Evolutionary conservation across 73 alveolate genomes (phyloP).

Genomic region (Paramecium caudatum): DNA sequence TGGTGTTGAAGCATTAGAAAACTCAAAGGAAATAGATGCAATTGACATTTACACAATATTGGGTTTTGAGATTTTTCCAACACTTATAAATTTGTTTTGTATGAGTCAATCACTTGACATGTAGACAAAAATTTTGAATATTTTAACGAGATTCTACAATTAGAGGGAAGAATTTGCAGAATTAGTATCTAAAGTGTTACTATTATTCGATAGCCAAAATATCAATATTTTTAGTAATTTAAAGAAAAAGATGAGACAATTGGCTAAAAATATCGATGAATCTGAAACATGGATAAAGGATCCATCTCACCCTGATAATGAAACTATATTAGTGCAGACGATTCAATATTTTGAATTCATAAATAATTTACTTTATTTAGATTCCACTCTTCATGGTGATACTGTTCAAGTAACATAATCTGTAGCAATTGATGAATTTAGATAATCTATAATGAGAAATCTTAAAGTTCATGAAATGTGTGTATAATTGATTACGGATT

Average conservation of each 20-base stretch:
- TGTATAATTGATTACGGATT: slow-evolving; percentile 63
- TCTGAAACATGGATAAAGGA: slow-evolving; percentile 78
- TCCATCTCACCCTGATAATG: slow-evolving; percentile 53
- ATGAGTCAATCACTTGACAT: slow-evolving; percentile 67
- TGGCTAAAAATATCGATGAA: slow-evolving; percentile 74
- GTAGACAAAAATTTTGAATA: slow-evolving; percentile 55
- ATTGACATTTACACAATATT: slow-evolving; percentile 69
- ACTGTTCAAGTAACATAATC: background rate
- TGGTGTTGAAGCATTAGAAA: slow-evolving; percentile 8
- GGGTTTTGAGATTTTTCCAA: slow-evolving; percentile 72
- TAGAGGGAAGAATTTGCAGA: slow-evolving; percentile 74
- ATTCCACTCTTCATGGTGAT: slow-evolving; percentile 44
- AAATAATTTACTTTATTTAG: slow-evolving; percentile 52
- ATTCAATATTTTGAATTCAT: slow-evolving; percentile 59
- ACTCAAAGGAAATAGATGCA: slow-evolving; percentile 71
- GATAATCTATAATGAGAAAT: slow-evolving; percentile 70
- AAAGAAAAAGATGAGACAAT: slow-evolving; percentile 62
- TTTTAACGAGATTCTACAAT: slow-evolving; percentile 70
- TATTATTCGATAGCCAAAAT: slow-evolving; percentile 67
- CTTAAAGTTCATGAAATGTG: slow-evolving; percentile 68
- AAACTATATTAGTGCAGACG: slow-evolving; percentile 49
- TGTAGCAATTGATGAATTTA: slow-evolving; percentile 49
- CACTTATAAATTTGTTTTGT: slow-evolving; percentile 64
- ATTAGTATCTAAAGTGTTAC: slow-evolving; percentile 56
- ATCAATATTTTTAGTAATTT: slow-evolving; percentile 46